Percentiles rank a stretch among this genome's conserved stretches.
Conservation (phyloP, 352 stramenopile species). For the Phytophthora ramorum region DNA sequence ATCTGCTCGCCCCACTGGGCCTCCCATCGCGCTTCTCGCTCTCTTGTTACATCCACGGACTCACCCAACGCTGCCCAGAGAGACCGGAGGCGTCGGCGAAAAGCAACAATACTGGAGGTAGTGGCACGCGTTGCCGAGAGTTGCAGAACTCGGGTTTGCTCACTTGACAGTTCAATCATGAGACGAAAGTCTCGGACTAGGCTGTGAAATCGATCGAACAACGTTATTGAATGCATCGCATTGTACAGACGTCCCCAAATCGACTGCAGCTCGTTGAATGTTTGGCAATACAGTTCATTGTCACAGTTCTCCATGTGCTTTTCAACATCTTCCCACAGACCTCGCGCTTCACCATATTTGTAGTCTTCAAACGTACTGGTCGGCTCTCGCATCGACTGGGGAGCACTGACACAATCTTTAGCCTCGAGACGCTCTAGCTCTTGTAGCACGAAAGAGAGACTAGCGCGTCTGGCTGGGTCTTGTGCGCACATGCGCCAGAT, state of each 20-base stretch:
- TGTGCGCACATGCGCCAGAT: slow-evolving; percentile 10
- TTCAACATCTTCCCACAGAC: neutral
- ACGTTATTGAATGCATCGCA: neutral
- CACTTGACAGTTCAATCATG: neutral
- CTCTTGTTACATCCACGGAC: neutral
- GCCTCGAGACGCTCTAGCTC: neutral
- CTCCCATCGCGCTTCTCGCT: neutral
- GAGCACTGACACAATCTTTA: neutral
- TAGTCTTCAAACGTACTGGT: neutral
- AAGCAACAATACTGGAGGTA: neutral
- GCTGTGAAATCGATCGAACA: neutral
- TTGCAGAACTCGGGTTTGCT: slow-evolving; percentile 1
- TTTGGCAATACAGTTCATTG: neutral
- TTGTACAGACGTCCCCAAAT: neutral
- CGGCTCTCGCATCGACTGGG: neutral
- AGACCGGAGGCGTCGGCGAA: neutral
- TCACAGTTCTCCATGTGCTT: neutral
- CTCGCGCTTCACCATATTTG: neutral
- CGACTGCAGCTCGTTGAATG: neutral
- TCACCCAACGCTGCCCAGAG: neutral
- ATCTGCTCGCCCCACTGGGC: neutral
- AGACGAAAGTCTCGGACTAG: neutral
- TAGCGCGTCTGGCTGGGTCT: slow-evolving; percentile 1
- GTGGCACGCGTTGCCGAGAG: neutral
- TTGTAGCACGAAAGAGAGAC: neutral